phyloP scores from a whole-genome alignment of 2,329 filamentous ascomycete species.

The Saccharata proteae region DNA sequence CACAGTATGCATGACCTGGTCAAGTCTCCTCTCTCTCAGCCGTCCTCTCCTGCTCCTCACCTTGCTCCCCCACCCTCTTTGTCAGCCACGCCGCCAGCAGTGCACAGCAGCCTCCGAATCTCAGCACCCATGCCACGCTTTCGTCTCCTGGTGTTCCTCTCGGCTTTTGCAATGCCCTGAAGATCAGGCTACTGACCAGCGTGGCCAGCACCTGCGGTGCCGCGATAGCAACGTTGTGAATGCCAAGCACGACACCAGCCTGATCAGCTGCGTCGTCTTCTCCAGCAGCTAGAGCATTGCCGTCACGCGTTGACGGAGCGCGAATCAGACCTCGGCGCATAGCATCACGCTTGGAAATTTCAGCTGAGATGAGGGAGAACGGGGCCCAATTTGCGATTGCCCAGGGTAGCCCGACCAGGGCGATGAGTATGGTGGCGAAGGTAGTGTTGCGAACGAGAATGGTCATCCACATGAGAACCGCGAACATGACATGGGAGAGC shows the following conservation, averaged over 20 bases:
- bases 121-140: constrained; percentile 75
- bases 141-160: constrained; percentile 73
- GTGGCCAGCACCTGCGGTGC: constrained; percentile 87
- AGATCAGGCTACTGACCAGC: constrained; percentile 70
- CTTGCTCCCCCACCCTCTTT: constrained; percentile 52
- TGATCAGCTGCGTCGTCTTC: constrained; percentile 55
- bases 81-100: constrained; percentile 66
- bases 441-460: constrained; percentile 62
- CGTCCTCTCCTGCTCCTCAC: constrained; percentile 7
- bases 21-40: no score
- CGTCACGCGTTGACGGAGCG: constrained; percentile 18
- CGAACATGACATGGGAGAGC: constrained; percentile 71
- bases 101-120: constrained; percentile 70
- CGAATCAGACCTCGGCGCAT: constrained; percentile 41
- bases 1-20: no score
- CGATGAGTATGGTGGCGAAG: constrained; percentile 65
- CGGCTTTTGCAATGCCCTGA: constrained; percentile 76
- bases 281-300: constrained; percentile 26
- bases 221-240: constrained; percentile 91
- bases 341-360: constrained; percentile 74
- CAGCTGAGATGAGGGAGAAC: constrained; percentile 86
- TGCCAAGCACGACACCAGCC: constrained; percentile 80
- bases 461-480: constrained; percentile 68
- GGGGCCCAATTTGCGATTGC: constrained; percentile 88
- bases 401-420: constrained; percentile 80